Percentiles rank a stretch among this genome's conserved stretches.
phyloP scores from a whole-genome alignment of 1,284 basidiomycete genomes.

The Pascua sp. region DNA sequence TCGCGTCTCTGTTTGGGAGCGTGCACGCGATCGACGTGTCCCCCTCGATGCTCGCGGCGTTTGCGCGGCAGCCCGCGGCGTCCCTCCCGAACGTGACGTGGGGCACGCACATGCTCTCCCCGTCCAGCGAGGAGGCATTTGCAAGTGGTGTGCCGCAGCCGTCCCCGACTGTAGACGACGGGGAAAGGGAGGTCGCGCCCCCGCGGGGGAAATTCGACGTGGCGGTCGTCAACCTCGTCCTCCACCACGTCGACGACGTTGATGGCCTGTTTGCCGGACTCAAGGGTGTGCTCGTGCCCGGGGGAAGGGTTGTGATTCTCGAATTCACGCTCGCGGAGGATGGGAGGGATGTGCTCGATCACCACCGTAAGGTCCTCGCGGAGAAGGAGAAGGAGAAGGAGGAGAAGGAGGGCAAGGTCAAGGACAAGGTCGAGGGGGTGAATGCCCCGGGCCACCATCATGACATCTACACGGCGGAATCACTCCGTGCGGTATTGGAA shows the following conservation, averaged over 20 bases:
- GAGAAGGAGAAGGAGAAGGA: not conserved
- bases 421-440: slow-evolving; percentile 7
- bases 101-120: slow-evolving; percentile 23
- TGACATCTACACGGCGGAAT: slow-evolving; percentile 17
- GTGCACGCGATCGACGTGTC: slow-evolving; percentile 37
- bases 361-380: not conserved
- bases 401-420: slow-evolving; percentile 4
- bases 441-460: slow-evolving; percentile 30
- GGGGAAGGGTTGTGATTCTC: slow-evolving; percentile 10
- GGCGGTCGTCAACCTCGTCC: slow-evolving; percentile 31
- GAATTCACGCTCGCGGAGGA: slow-evolving; percentile 18
- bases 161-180: slow-evolving; percentile 21
- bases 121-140: slow-evolving; percentile 12
- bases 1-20: slow-evolving; percentile 21
- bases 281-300: slow-evolving; percentile 11
- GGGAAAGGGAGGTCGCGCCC: slow-evolving; percentile 16
- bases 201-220: slow-evolving; percentile 27
- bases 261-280: slow-evolving; percentile 10
- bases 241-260: slow-evolving; percentile 35
- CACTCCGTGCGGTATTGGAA: slow-evolving; percentile 15
- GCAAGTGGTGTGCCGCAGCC: slow-evolving; percentile 7
- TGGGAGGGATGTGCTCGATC: slow-evolving; percentile 9
- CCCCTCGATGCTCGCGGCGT: slow-evolving; percentile 30
- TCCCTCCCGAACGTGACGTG: slow-evolving; percentile 6
- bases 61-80: slow-evolving; percentile 15